Evolutionary conservation across 805 yeast genomes (phyloP).

Genomic region (Candida boleticola): DNA sequence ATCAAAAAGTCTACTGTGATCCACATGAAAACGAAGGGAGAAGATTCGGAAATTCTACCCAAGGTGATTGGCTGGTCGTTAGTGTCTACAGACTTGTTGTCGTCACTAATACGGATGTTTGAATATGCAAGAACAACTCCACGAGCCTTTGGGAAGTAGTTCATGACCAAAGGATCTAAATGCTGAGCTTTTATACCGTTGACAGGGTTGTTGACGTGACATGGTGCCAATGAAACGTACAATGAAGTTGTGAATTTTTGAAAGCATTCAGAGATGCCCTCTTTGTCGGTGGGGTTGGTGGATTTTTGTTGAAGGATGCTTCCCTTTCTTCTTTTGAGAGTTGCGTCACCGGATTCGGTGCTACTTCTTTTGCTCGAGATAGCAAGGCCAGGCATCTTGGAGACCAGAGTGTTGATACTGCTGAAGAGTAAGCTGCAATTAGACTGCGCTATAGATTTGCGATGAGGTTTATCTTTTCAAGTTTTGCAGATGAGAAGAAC

Average conservation of each 20-base stretch:
- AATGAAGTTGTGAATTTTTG: constrained; percentile 56
- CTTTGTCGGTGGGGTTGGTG: constrained; percentile 35
- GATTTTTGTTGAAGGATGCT: constrained; percentile 18
- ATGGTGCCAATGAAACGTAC: constrained; percentile 88
- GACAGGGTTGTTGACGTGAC: constrained; percentile 62
- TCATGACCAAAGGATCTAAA: constrained; percentile 85
- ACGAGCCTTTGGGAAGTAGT: constrained; percentile 63
- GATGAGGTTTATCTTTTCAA: too few relatives aligned
- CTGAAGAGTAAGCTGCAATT: too few relatives aligned
- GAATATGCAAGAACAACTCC: constrained; percentile 86
- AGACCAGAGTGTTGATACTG: too few relatives aligned
- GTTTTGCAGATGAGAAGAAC: too few relatives aligned
- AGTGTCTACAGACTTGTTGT: constrained; percentile 36
- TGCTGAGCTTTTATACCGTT: constrained; percentile 86
- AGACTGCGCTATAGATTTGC: too few relatives aligned
- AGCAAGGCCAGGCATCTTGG: too few relatives aligned
- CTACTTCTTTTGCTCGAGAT: too few relatives aligned
- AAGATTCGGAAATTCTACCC: constrained; percentile 69
- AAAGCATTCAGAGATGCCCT: constrained; percentile 68
- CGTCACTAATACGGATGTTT: constrained; percentile 54
- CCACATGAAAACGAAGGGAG: constrained; percentile 91
- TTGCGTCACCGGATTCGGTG: constrained; percentile 1
- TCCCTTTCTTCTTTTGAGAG: constrained; percentile 9
- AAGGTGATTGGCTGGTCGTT: constrained; percentile 42
- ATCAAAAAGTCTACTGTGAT: constrained; percentile 74